phyloP scores from a whole-genome alignment of 2,329 filamentous ascomycete genomes.

The Cadophora sp. region DNA sequence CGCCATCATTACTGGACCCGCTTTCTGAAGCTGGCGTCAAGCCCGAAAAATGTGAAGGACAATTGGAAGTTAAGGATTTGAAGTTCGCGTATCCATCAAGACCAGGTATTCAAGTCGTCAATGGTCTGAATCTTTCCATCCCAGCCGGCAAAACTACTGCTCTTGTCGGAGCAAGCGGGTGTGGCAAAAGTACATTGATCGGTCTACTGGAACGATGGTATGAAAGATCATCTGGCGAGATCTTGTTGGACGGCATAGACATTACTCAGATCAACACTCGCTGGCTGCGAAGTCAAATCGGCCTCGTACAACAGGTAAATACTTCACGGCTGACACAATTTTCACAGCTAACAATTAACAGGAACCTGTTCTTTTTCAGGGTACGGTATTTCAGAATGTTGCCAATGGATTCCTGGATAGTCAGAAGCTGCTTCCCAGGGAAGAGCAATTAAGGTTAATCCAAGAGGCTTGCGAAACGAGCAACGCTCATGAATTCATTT shows the following conservation, averaged over 20 bases:
- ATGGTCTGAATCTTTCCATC: constrained; percentile 17
- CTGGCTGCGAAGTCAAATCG: constrained; percentile 25
- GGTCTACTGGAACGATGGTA: constrained; percentile 25
- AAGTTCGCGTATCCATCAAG: constrained; percentile 27
- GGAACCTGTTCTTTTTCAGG: constrained; percentile 23
- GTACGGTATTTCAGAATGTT: constrained; percentile 23
- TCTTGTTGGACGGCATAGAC: constrained; percentile 20
- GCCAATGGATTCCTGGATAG: constrained; percentile 21
- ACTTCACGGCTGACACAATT: no score
- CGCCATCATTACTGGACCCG: constrained; percentile 52
- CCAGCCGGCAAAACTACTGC: constrained; percentile 24
- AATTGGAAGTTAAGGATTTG: constrained; percentile 22
- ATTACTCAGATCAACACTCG: constrained; percentile 18
- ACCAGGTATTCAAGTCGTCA: constrained; percentile 21
- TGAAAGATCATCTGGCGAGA: constrained; percentile 21
- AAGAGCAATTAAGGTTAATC: constrained; percentile 19
- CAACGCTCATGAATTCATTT: constrained; percentile 24
- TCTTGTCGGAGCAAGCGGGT: constrained; percentile 24
- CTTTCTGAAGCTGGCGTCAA: constrained; percentile 48
- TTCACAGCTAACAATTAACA: not conserved
- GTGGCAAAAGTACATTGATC: constrained; percentile 25
- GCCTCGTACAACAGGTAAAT: constrained; percentile 22
- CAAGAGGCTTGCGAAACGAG: constrained; percentile 25
- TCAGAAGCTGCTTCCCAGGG: constrained; percentile 15
- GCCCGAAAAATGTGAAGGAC: constrained; percentile 30